Conservation (phyloP, 2,329 filamentous ascomycete genomes). For the Ilyonectria mors-panacis region DNA sequence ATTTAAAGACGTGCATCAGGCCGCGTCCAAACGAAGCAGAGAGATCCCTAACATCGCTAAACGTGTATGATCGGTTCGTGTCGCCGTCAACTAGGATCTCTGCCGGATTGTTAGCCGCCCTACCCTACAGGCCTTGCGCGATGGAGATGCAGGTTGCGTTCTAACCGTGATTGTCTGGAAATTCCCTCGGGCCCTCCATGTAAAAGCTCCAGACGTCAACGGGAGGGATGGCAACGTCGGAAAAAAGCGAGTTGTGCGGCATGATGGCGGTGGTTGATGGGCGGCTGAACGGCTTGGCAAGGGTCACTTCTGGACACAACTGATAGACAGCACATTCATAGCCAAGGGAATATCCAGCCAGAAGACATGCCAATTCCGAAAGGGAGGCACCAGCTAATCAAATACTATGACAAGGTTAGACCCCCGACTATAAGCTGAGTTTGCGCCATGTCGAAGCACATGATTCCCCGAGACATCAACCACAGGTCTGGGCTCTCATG, state of each 20-base stretch:
- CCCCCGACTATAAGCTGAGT: background rate
- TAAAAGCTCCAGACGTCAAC: slow-evolving; percentile 85
- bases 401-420: background rate
- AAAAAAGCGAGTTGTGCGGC: slow-evolving; percentile 79
- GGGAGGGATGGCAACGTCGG: slow-evolving; percentile 77
- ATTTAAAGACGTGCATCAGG: slow-evolving; percentile 80
- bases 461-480: slow-evolving; percentile 1
- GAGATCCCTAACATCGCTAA: slow-evolving; percentile 73
- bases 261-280: slow-evolving; percentile 60
- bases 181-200: slow-evolving; percentile 79
- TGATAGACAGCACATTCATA: background rate
- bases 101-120: slow-evolving; percentile 52
- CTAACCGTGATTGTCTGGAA: slow-evolving; percentile 81
- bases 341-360: background rate
- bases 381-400: background rate
- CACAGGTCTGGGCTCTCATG: background rate
- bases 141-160: background rate
- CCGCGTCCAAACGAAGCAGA: slow-evolving; percentile 86
- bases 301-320: background rate
- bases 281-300: too few relatives aligned
- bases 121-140: background rate
- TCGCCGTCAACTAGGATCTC: slow-evolving; percentile 85
- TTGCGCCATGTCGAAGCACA: slow-evolving; percentile 8
- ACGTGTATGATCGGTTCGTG: slow-evolving; percentile 79
- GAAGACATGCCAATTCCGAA: background rate